Evolutionary conservation across 2,329 filamentous ascomycete genomes (phyloP), one percentile per base, ranked within the genome.

Genomic region (Hymenoscyphus infarciens): DNA sequence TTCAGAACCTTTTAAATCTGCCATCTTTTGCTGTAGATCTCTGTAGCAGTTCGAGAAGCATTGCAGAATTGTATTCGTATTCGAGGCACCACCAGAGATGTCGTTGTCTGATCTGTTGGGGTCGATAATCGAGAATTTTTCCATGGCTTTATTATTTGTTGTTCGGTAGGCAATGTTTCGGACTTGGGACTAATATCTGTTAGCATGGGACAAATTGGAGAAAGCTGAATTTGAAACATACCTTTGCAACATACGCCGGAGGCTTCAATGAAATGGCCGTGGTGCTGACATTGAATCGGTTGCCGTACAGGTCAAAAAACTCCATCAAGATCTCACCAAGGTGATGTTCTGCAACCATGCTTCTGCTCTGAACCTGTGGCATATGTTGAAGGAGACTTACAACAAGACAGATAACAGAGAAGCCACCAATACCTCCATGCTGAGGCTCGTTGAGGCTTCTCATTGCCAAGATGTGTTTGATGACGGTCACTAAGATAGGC

Each of bases 391-490:
- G 78, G 75, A 97, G 87, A 79, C 90, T 95, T 63, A 95, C 91
- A 5, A 97, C 91, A 66, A 99, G 81, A 78, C 95, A 99, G 61
- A 94, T 97, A 67, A 96, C 89, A 1, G 92, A 91, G 74, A 97
- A 98, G 2, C 95, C 95, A 60, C 95, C 95, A 59, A 99, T 86
- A 2, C 95, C 95, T 61, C 95, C 95, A 64, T 87, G 91, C 49
- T 91, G 89, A 3, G 96, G 93, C 75, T 99, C 95, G 69, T 97
- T 97, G 59, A 97, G 80, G 0, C 88, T 91, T 65, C 92, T 87
- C 86, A 99, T 96, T 42, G 90, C 82, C 29, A 99, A 80, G 64
- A 96, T 93, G 68, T 99, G 95, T 78, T 99, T 99, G 77, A 99
- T 84, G 29, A 98, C 74, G 0, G 92, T 88, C 42, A 97, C 91